Evolutionary conservation across 257 asterid genomes (phyloP), one percentile per base, ranked within the genome.

Genomic region (Nemophila menziesii): DNA sequence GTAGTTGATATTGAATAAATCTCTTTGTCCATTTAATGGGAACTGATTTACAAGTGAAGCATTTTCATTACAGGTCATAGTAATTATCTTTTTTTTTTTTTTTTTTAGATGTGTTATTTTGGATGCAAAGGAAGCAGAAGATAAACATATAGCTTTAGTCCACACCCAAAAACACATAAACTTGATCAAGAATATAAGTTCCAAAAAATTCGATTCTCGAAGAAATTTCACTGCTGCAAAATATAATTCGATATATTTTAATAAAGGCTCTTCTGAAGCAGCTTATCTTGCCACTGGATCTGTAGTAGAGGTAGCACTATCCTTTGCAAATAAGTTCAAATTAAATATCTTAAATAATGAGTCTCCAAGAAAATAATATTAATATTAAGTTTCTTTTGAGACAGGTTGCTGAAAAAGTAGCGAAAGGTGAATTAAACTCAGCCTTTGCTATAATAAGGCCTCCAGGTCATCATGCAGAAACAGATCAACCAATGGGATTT

Each of bases 381-480:
- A 48, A 22, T 10, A 39, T 1, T 19, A 14, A 27, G 9, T 39
- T 36, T 37, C 17, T 48, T 27, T 40, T 57, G 39, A 42, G 37
- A 11, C 52, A 90, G 98, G 83, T 68, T 45, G 81, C 90, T 13
- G 98, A 78, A 66, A 77, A 69, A 67, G 96, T 90, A 61, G 98
- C 93, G 39, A 65, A 61, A 63, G 94, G 96, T 22, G 79, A 81
- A 64, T 46, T 90, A 19, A 79, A 90, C 58, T 81, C 96, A 8
- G 86, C 75, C 48, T 90, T 79, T 64, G 98, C 98, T 55, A 68
- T 90, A 38, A 86, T 90, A 27, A 72, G 98, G 68, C 98, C 98
- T 49, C 98, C 98, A 11, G 98, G 98, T 16, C 98, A 90, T 72
- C 98, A 90, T 59, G 98, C 98, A 2, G 98, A 84, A 65, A 63